phyloP scores from a whole-genome alignment of 2,329 filamentous ascomycete genomes.

The Neofusicoccum sp. region DNA sequence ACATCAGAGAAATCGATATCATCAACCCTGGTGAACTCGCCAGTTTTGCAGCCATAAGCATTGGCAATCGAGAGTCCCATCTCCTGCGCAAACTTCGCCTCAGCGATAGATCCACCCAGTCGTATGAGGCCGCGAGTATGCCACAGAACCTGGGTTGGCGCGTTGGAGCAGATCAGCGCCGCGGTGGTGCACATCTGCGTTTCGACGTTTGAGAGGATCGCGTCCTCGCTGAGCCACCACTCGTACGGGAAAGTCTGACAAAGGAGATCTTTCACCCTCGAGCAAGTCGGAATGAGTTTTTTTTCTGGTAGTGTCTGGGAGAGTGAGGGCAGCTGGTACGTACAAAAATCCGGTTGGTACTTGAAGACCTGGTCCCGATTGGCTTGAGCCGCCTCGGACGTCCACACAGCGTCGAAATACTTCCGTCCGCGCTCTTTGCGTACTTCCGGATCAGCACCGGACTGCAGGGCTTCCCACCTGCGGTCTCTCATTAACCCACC shows the following conservation, averaged over 20 bases:
- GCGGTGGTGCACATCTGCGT: conserved; percentile 5
- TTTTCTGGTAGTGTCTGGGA: background rate
- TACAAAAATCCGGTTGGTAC: conserved; percentile 3
- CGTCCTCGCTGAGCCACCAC: conserved; percentile 6
- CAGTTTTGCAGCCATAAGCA: background rate
- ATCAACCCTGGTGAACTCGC: background rate
- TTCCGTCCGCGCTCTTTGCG: background rate
- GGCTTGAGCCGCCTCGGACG: background rate
- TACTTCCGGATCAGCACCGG: background rate
- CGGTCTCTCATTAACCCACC: background rate
- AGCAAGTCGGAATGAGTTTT: background rate
- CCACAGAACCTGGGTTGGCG: background rate
- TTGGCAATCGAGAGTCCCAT: background rate
- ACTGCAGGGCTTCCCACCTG: background rate
- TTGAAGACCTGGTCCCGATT: background rate
- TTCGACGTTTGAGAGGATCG: background rate
- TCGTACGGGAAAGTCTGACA: background rate
- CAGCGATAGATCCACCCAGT: background rate
- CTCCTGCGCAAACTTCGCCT: background rate
- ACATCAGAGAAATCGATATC: conserved; percentile 4
- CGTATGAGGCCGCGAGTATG: background rate
- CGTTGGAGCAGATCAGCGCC: background rate
- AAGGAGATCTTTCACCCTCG: background rate
- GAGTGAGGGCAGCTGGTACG: background rate
- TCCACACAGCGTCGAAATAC: background rate